Evolutionary conservation across 345 rosid genomes (phyloP).

Genomic region (Pistacia atlantica): DNA sequence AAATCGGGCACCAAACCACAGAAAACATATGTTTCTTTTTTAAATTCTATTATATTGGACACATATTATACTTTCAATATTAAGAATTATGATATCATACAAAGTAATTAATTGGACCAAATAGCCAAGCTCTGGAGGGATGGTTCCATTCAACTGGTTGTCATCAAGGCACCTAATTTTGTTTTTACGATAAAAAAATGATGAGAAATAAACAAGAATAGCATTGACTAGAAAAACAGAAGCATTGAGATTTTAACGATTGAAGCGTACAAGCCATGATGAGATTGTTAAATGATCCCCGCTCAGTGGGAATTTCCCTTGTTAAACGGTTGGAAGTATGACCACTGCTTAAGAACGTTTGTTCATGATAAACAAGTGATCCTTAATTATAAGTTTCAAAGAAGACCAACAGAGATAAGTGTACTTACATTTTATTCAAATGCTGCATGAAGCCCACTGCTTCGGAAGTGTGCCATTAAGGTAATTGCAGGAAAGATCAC

Average conservation of each 20-base stretch:
- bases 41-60: too few relatives aligned
- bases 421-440: too few relatives aligned
- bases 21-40: neutral
- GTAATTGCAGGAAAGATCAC: too few relatives aligned
- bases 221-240: neutral
- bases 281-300: neutral
- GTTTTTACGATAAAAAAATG: neutral
- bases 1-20: neutral
- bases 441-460: too few relatives aligned
- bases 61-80: too few relatives aligned
- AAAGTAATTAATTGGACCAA: constrained; percentile 12
- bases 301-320: neutral
- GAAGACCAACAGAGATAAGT: too few relatives aligned
- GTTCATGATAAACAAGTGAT: neutral
- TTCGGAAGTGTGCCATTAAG: too few relatives aligned
- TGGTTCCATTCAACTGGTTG: constrained; percentile 16
- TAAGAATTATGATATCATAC: neutral
- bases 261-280: neutral
- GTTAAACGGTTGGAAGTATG: neutral
- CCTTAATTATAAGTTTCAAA: neutral
- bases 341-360: neutral
- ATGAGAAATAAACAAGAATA: neutral
- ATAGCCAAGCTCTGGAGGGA: constrained; percentile 24
- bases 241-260: neutral
- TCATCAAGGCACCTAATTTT: constrained; percentile 17